Percentiles rank a stretch among this genome's conserved stretches.
phyloP scores from a whole-genome alignment of 352 stramenopile genomes.

The Phytophthora ramorum region DNA sequence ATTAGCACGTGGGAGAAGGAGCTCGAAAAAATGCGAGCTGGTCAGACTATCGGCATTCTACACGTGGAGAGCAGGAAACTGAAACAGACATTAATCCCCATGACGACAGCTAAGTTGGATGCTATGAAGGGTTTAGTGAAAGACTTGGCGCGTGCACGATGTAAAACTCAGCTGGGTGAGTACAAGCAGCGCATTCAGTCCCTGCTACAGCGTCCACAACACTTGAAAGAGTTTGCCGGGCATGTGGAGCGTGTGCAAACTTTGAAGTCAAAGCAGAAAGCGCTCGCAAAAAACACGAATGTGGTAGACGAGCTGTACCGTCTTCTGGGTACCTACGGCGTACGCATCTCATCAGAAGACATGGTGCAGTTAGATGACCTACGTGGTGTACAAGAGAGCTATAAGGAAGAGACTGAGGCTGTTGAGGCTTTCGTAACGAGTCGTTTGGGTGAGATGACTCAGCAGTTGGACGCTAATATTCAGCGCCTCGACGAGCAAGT shows the following conservation, averaged over 20 bases:
- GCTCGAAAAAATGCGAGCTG: conserved; percentile 93
- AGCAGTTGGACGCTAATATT: conserved; percentile 93
- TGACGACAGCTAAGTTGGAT: conserved; percentile 92
- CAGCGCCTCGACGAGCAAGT: conserved; percentile 93
- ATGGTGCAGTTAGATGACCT: conserved; percentile 94
- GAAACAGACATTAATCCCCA: conserved; percentile 93
- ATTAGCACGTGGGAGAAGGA: conserved; percentile 94
- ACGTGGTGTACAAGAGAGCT: conserved; percentile 85
- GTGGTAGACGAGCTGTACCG: conserved; percentile 95
- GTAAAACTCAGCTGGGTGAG: conserved; percentile 88
- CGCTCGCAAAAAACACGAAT: conserved; percentile 85
- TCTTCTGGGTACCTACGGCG: conserved; percentile 90
- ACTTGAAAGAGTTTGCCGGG: conserved; percentile 93
- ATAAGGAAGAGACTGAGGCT: conserved; percentile 88
- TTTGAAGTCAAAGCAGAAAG: conserved; percentile 82
- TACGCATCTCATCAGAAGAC: conserved; percentile 93
- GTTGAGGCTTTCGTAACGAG: conserved; percentile 88
- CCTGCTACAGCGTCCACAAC: conserved; percentile 82
- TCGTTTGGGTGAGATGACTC: conserved; percentile 91
- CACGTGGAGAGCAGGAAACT: conserved; percentile 94
- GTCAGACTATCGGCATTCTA: conserved; percentile 92
- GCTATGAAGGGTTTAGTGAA: conserved; percentile 93
- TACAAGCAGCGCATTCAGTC: conserved; percentile 92
- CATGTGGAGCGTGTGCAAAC: conserved; percentile 85
- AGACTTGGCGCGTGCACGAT: conserved; percentile 89